Conservation (phyloP, 495 filamentous ascomycete genomes). For the Trichocladium uniseriatum region DNA sequence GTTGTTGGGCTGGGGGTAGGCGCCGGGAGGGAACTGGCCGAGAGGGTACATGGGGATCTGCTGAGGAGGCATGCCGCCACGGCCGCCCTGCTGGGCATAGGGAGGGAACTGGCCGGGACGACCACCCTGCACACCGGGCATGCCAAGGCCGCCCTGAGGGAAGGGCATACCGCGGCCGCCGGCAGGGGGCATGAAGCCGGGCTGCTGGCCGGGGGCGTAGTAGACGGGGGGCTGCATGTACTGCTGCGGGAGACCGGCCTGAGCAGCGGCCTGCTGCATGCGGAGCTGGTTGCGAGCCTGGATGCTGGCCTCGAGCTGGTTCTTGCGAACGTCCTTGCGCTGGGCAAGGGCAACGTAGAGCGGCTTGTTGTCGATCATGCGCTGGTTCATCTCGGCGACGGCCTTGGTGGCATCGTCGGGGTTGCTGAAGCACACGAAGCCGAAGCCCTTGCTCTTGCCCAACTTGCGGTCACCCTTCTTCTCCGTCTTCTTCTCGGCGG, state of each 20-base stretch:
- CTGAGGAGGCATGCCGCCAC: conserved; percentile 64
- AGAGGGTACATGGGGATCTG: conserved; percentile 74
- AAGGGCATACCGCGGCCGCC: conserved; percentile 78
- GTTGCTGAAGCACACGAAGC: conserved; percentile 99
- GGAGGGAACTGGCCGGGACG: conserved; percentile 77
- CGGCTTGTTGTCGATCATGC: conserved; percentile 95
- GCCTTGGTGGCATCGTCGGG: conserved; percentile 98
- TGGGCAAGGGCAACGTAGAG: conserved; percentile 96
- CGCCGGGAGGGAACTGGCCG: conserved; percentile 63
- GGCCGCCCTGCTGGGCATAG: conserved; percentile 77
- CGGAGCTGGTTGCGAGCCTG: conserved; percentile 97
- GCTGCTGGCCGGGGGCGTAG: conserved; percentile 78
- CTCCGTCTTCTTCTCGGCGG: conserved; percentile 24
- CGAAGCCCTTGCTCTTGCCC: conserved; percentile 99
- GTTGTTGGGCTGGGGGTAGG: conserved; percentile 40
- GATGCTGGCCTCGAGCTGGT: conserved; percentile 96
- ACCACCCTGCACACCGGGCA: conserved; percentile 71
- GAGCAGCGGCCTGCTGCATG: conserved; percentile 94
- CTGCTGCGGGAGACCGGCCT: conserved; percentile 82
- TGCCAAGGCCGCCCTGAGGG: conserved; percentile 72
- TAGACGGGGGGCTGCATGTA: conserved; percentile 80
- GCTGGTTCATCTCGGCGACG: conserved; percentile 97
- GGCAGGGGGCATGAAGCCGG: conserved; percentile 59
- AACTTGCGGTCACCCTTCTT: conserved; percentile 66
- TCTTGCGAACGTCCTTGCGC: conserved; percentile 99